phyloP scores from a whole-genome alignment of 2,329 filamentous ascomycete genomes.

The Paraphoma sp. region DNA sequence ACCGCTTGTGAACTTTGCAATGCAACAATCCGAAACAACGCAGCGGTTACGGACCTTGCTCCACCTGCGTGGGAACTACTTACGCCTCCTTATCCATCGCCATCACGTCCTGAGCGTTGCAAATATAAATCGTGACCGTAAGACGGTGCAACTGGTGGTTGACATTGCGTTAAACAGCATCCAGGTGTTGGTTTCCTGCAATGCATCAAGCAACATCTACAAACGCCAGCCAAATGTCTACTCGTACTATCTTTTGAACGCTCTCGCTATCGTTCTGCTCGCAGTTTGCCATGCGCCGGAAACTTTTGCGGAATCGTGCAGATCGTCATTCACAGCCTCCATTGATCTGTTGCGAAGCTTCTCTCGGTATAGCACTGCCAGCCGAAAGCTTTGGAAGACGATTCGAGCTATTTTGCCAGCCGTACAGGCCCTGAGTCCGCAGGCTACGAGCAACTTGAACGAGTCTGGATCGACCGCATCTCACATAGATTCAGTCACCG shows the following conservation, averaged over 20 bases:
- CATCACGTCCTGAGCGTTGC: conserved; percentile 26
- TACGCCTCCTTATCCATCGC: conserved; percentile 24
- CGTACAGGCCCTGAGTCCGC: conserved; percentile 14
- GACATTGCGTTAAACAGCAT: conserved; percentile 27
- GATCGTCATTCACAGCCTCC: conserved; percentile 20
- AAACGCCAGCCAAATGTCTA: conserved; percentile 23
- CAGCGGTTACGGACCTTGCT: conserved; percentile 21
- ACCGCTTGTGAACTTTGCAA: conserved; percentile 7
- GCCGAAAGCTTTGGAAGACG: conserved; percentile 27
- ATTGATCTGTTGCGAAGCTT: conserved; percentile 27
- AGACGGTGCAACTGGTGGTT: conserved; percentile 21
- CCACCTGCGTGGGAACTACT: conserved; percentile 25
- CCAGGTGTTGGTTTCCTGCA: conserved; percentile 22
- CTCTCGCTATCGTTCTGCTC: conserved; percentile 22
- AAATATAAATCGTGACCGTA: conserved; percentile 14
- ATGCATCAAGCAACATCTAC: conserved; percentile 26
- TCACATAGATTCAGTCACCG: neutral
- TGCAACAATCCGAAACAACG: conserved; percentile 16
- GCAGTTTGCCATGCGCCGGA: conserved; percentile 27
- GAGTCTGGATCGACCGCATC: neutral
- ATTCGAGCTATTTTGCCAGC: conserved; percentile 25
- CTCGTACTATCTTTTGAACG: conserved; percentile 26
- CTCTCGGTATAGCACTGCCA: conserved; percentile 21
- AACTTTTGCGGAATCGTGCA: conserved; percentile 20
- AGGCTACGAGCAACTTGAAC: neutral